Conservation (phyloP, 768 basidiomycete genomes). For the Tulasnella sp. region DNA sequence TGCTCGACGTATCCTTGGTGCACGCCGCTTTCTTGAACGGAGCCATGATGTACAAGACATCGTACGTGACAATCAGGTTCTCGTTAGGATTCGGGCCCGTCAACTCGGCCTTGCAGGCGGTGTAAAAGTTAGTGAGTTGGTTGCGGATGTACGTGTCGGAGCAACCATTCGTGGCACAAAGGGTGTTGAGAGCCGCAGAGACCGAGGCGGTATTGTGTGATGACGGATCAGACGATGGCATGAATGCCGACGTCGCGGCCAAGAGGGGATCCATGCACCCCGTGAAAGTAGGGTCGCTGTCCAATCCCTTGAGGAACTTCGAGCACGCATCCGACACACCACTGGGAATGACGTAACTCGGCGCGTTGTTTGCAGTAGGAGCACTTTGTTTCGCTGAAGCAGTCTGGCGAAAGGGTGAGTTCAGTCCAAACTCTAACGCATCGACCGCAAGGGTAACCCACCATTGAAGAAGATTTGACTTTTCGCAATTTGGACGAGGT, state of each 20-base stretch:
- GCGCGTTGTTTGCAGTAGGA: conserved; percentile 23
- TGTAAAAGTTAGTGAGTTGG: conserved; percentile 56
- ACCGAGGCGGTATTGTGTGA: conserved; percentile 31
- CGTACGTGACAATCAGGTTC: conserved; percentile 56
- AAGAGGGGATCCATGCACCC: conserved; percentile 54
- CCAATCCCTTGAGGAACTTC: conserved; percentile 47
- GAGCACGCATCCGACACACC: conserved; percentile 45
- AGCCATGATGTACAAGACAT: conserved; percentile 56
- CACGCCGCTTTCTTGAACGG: conserved; percentile 63
- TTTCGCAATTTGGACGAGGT: too few relatives aligned
- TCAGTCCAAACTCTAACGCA: too few relatives aligned
- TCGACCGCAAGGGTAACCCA: too few relatives aligned
- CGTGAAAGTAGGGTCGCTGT: conserved; percentile 44
- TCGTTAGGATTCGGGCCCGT: conserved; percentile 33
- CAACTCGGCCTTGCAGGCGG: conserved; percentile 60
- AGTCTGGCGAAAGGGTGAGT: conserved; percentile 6
- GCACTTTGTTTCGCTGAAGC: background rate
- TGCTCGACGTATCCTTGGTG: conserved; percentile 54
- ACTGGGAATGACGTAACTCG: conserved; percentile 51
- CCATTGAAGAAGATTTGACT: too few relatives aligned
- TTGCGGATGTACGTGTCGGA: conserved; percentile 38
- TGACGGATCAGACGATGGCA: conserved; percentile 36
- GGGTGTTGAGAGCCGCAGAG: conserved; percentile 33
- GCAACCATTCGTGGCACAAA: conserved; percentile 42
- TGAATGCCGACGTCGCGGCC: conserved; percentile 28